Conservation (phyloP, 768 basidiomycete genomes). For the Russula ochroleuca region DNA sequence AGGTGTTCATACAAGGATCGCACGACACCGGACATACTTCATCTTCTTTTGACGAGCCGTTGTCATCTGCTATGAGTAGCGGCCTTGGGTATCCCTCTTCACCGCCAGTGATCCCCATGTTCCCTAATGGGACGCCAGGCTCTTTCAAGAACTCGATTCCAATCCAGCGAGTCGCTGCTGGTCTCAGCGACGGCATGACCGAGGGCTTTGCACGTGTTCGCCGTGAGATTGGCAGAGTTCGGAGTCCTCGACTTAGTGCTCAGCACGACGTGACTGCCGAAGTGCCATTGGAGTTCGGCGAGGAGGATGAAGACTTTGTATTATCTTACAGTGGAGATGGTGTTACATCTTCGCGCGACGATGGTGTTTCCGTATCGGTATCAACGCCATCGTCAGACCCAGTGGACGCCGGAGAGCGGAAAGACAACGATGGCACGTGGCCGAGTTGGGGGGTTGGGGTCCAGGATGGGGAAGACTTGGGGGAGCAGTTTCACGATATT, state of each 20-base stretch:
- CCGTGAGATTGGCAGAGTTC: slow-evolving; percentile 50
- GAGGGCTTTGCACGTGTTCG: slow-evolving; percentile 58
- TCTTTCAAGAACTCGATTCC: slow-evolving; percentile 49
- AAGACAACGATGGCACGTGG: slow-evolving; percentile 29
- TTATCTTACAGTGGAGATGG: slow-evolving; percentile 26
- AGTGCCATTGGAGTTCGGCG: slow-evolving; percentile 59
- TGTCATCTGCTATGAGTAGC: slow-evolving; percentile 67
- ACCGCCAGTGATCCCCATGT: slow-evolving; percentile 62
- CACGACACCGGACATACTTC: slow-evolving; percentile 44
- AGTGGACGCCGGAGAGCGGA: slow-evolving; percentile 30
- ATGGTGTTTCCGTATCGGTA: slow-evolving; percentile 34
- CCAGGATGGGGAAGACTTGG: slow-evolving; percentile 34
- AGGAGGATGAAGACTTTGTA: slow-evolving; percentile 62
- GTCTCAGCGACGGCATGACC: slow-evolving; percentile 51
- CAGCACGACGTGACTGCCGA: slow-evolving; percentile 30
- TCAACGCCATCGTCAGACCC: slow-evolving; percentile 41
- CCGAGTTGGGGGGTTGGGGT: slow-evolving; percentile 35
- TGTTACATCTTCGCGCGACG: slow-evolving; percentile 30
- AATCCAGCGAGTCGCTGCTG: slow-evolving; percentile 49
- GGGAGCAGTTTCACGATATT: slow-evolving; percentile 39
- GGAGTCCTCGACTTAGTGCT: slow-evolving; percentile 41
- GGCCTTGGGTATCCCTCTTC: slow-evolving; percentile 49
- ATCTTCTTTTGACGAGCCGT: slow-evolving; percentile 72
- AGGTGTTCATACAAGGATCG: slow-evolving; percentile 54
- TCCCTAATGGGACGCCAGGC: slow-evolving; percentile 62